A percentile compares a stretch with the other conserved stretches of the same genome.
Evolutionary conservation across 176 grass and related monocot species (phyloP).

Genomic region (Chrysopogon serrulatus): DNA sequence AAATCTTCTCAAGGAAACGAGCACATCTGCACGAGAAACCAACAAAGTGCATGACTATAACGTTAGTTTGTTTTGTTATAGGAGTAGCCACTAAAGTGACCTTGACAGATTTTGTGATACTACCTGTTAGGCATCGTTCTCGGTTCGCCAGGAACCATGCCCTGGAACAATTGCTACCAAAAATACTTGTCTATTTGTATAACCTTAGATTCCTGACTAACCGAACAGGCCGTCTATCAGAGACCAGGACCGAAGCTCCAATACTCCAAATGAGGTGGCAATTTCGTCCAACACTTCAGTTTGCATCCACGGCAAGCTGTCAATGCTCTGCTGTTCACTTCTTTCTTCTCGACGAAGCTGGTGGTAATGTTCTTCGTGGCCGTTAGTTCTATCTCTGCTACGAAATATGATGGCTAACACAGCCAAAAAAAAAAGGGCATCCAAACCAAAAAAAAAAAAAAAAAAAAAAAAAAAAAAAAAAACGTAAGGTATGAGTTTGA

Average conservation of each 20-base stretch:
- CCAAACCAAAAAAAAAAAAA: not conserved
- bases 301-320: not conserved
- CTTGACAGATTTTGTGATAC: too few species aligned
- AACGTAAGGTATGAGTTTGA: too few species aligned
- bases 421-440: not conserved
- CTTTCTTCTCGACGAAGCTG: not conserved
- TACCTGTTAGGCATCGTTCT: too few species aligned
- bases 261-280: not conserved
- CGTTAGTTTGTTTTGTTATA: too few species aligned
- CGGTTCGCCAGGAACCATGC: too few species aligned
- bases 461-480: too few species aligned
- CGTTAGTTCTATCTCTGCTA: not conserved
- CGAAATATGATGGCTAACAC: too few species aligned
- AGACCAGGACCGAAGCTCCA: not conserved
- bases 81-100: too few species aligned
- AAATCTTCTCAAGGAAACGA: too few species aligned
- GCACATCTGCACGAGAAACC: not conserved
- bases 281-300: not conserved
- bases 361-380: too few species aligned
- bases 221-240: too few species aligned
- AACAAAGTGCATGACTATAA: not conserved
- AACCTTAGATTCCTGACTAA: not conserved
- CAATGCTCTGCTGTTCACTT: not conserved
- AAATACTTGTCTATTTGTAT: not conserved
- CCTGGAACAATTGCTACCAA: too few species aligned